Percentiles rank a stretch among this genome's conserved stretches.
Conservation (phyloP, 176 grass and related monocot species). For the Alopecurus myosuroides region DNA sequence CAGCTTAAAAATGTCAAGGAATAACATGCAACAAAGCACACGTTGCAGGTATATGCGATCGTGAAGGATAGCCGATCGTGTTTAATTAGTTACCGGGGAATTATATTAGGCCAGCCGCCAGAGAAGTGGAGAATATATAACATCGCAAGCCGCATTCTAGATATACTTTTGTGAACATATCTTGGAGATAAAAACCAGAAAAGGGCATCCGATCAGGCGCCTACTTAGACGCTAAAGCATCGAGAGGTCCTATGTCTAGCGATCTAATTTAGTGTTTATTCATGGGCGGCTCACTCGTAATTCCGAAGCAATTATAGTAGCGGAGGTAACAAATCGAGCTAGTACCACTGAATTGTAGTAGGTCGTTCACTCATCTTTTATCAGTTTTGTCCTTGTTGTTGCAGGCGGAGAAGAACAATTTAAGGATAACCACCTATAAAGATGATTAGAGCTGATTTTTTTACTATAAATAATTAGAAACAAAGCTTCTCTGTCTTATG, state of each 20-base stretch:
- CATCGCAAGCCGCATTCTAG: neutral
- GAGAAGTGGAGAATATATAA: constrained; percentile 15
- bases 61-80: neutral
- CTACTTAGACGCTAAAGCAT: neutral
- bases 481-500: neutral
- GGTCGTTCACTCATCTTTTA: neutral
- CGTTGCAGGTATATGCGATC: neutral
- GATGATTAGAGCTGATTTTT: neutral
- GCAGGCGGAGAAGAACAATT: neutral
- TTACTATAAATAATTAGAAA: neutral
- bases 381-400: neutral
- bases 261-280: neutral
- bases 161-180: neutral
- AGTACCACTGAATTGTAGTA: neutral
- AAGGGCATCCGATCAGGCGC: neutral
- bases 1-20: neutral
- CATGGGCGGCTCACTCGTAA: neutral
- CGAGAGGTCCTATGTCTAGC: constrained; percentile 13
- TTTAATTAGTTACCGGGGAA: neutral
- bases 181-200: neutral
- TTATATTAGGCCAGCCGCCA: constrained; percentile 31
- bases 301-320: constrained; percentile 5
- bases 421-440: neutral
- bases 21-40: neutral
- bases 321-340: neutral